Evolutionary conservation across 176 grass and related monocot genomes (phyloP), one percentile per base, ranked within the genome.

Genomic region (Stipa capillata): DNA sequence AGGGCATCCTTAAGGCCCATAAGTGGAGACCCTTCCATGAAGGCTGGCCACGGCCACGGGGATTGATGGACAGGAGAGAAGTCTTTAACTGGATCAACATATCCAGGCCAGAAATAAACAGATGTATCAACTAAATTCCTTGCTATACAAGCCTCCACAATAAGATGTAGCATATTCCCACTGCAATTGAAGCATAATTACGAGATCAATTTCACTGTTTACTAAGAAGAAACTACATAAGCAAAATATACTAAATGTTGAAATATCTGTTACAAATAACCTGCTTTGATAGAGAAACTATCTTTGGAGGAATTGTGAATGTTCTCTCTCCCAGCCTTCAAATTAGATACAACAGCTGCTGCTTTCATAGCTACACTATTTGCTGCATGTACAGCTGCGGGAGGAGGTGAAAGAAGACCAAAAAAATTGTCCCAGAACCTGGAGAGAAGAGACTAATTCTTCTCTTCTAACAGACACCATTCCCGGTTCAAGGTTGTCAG

Each of bases 91-190:
- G 87, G 79, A 79, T 84, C 74, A 41, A 97, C 77, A 40, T 93
- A 97, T 13, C 94, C 88, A 83, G 94, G 90, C 88, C 88, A 97
- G 69, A 93, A 89, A 84, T 97, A 97, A 84, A 91, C 80, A 67
- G 94, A 97, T 43, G 94, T 93, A 79, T 97, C 94, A 27, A 97
- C 78, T 82, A 97, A 90, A 24, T 85, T 88, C 73, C 94, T 93
- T 12, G 90, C 83, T 55, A 97, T 91, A 69, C 94, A 97, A 39
- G 90, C 90, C 73, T 97, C 94, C 73, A 93, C 88, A 32, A 97
- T 82, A 83, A 97, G 90, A 74, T 97, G 94, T 85, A 93, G 72
- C 88, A 97, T 89, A 69, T 67, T 93, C 94, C 94, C 42, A 74
- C 94, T 97, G 69, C 76, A 91, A n/a, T 56, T 77, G 53, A 66